Base-by-base conservation (phyloP, 441 rosid species). In the Metrosideros polymorpha region DNA sequence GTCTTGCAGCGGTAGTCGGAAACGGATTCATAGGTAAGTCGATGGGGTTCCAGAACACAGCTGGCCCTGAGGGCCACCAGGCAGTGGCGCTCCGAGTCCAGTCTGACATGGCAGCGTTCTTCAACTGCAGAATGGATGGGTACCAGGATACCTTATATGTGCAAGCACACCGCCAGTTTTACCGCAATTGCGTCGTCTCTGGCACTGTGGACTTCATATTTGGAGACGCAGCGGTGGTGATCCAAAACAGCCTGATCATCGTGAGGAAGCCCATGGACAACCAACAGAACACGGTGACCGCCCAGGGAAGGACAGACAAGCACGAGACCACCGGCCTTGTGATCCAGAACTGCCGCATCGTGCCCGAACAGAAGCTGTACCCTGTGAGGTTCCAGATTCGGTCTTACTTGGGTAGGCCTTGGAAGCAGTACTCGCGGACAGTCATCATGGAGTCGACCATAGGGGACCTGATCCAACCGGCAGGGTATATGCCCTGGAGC, bases 201-300 rank as follows among this genome's bases (percentile, higher is more conserved):
- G 94, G 96, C 82, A 93, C 94, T 3, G 88, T 93, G 17, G 96
- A 93, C 85, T 93, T 94, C 94, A 93, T 93, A 90, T 94, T 93
- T 59, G 95, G 96, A 0, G 95, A 91, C 71, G 88, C 93, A 12
- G 86, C 94, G 0, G 88, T 92, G 4, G 85, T 93, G 27, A 89
- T 93, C 87, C 97, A 94, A 55, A 93, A 92, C 92, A 89, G 92
- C 50, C 89, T 91, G 61, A 93, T 93, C 76, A 90, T 94, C 8
- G 92, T 92, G 75, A 89, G 97, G 85, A 93, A 88, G 88, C 94
- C 93, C 27, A 89, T 88, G 89, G 84, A 86, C 32, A 89, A 89
- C 56, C 95, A 93, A 56, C 87, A 79, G 85, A 92, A 90, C 94
- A 90, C 92, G 6, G 84, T 93, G 54, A 93, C 92, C 3, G 94